phyloP scores from a whole-genome alignment of 768 basidiomycete species.

The Gyrodon lividus region DNA sequence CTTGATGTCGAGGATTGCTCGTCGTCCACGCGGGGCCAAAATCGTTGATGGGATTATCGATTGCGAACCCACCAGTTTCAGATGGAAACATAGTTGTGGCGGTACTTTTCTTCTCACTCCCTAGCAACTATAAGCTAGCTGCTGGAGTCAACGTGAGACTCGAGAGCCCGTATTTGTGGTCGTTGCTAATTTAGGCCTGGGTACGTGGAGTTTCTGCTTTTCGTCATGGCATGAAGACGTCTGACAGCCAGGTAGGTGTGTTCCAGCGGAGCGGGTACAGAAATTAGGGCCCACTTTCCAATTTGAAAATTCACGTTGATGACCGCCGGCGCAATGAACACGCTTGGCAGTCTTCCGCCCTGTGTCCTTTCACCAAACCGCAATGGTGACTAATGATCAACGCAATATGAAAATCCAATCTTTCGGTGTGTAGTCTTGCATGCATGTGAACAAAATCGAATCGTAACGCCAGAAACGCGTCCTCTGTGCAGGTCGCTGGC shows the following conservation, averaged over 20 bases:
- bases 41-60: not conserved
- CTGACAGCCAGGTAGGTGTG: no score
- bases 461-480: not conserved
- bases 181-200: not conserved
- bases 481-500: not conserved
- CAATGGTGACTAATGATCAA: not conserved
- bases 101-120: not conserved
- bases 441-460: not conserved
- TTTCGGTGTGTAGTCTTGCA: not conserved
- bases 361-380: no score
- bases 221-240: no score
- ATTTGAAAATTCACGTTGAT: no score
- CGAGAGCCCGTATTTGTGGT: no score
- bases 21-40: not conserved
- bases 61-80: slow-evolving; percentile 32
- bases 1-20: not conserved
- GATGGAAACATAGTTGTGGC: not conserved
- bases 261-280: no score
- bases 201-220: no score
- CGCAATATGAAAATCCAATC: not conserved
- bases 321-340: no score
- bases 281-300: no score
- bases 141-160: no score
- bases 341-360: no score
- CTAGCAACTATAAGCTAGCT: no score